A percentile compares a stretch with the other conserved stretches of the same genome.
These are phyloP conservation scores for Coemansia biformis DNA, from an alignment of 192 early-diverging fungal genomes.

Conservation along the genomic window DNA sequence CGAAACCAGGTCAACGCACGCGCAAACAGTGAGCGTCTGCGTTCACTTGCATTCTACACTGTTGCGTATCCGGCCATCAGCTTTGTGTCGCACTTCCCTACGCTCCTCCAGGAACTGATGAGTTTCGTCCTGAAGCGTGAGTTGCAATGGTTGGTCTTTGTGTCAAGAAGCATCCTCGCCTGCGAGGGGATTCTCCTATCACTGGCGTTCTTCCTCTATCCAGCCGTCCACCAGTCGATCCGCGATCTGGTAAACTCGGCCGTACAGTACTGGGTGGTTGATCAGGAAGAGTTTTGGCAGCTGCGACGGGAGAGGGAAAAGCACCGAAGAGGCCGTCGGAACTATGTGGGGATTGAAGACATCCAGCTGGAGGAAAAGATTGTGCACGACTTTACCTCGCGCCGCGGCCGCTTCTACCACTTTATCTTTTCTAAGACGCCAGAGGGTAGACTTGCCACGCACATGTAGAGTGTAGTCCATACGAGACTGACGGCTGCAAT, in stretches of 20 bases:
- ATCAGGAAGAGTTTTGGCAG: conserved; percentile 50
- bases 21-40: conserved; percentile 43
- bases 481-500: no score
- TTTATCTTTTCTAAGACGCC: conserved; percentile 27
- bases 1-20: conserved; percentile 42
- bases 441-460: conserved; percentile 22
- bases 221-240: conserved; percentile 39
- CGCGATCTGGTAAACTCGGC: conserved; percentile 38
- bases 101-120: conserved; percentile 36
- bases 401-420: conserved; percentile 34
- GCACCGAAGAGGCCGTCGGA: background rate
- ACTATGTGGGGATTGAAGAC: background rate
- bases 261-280: conserved; percentile 47
- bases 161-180: conserved; percentile 9
- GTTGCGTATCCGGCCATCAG: conserved; percentile 44
- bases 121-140: conserved; percentile 15
- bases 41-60: conserved; percentile 45
- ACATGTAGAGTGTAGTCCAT: no score
- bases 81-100: conserved; percentile 40
- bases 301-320: conserved; percentile 13
- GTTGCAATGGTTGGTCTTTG: conserved; percentile 14
- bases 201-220: conserved; percentile 39
- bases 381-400: conserved; percentile 30
- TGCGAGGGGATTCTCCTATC: conserved; percentile 39
- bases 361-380: conserved; percentile 21